Base-by-base conservation (phyloP, 31 red algal species). In the Odonthalia washingtoniensis region DNA sequence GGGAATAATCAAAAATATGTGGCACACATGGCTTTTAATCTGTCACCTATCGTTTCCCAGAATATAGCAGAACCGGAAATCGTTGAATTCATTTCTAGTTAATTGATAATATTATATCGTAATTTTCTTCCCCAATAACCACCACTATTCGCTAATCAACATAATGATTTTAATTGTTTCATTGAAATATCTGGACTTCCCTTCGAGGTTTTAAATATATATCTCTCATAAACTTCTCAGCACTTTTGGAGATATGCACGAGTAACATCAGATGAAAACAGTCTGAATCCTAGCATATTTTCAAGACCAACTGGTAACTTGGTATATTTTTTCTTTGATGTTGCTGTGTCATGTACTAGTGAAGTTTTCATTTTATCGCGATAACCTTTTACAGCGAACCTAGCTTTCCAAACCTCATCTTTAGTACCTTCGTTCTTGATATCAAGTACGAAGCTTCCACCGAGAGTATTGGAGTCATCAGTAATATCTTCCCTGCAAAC, bases 351-450 rank as follows among this genome's bases (percentile, higher is more conserved):
- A 26, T 65, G 62, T 70, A 21, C 4, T 26, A 65, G 9, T 61
- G 46, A 17, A 21, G 57, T 3, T 64, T 82, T 85, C 21, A 44
- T 65, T 4, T 78, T 2, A 40, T 92, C 57, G 3, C 30, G 34
- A 49, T 79, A 49, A 2, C 82, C 83, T 74, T 80, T 65, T 0
- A 70, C 70, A 2, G 86, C 83, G 1, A 76, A 87, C 38, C 83
- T 63, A 2, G 90, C 90, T 41, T 93, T 93, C 49, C 60, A 86
- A 26, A 60, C 2, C 45, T 76, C 65, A 16, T 87, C 46, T 3
- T 73, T 40, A 1, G 75, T 93, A 34, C 65, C 90, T 0, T 31
- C 66, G 44, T 87, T 27, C 40, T 92, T 87, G 0, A 93, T 75
- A 35, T 12, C 33, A 1, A 93, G 40, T 2, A 73, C 82, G 39